Evolutionary conservation across 805 yeast genomes (phyloP), one percentile per base, ranked within the genome.

Genomic region (Candida suzukii): DNA sequence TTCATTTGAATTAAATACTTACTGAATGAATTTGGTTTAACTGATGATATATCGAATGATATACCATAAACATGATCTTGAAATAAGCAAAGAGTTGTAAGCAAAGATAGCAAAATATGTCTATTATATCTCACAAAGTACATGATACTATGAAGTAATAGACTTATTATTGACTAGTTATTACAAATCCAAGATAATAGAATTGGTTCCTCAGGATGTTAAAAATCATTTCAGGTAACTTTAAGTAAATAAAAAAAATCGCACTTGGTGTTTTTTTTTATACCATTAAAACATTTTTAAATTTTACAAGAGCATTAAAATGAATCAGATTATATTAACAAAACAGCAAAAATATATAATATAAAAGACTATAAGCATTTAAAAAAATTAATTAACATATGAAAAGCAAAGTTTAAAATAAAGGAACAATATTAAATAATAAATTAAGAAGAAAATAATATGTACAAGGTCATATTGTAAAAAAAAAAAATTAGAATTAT

Each of bases 1-100:
- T 73, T 76, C 44, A 80, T 65, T 16, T 77, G 71, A 2, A 80
- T 71, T 26, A 80, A 60, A 54, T 75, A 78, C 22, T 26, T 32
- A 29, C 24, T 24, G 20, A 29, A 13, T 11, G 35, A 13, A 20
- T 38, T 21, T 10, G 40, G 30, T 18, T 38, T 38, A 3, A 38
- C 13, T 3, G 27, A 20, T 16, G 40, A 21, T 6, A 38, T 20
- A 16, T 38, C 40, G 13, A 31, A 18, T 7, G 24, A 18, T 31
- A 31, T 17, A n/a, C 20, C 32, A n/a, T 16, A 6, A 5, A 29
- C 20, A 11, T 3, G 12, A 17, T 17, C 11, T 16, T n/a, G 11
- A 4, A n/a, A n/a, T 13, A 27, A 16, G 38, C 29, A 24, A 11
- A 11, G 7, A 6, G 12, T n/a, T 3, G n/a, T 29, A 29, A 29